A percentile compares a stretch with the other conserved stretches of the same genome.
These are phyloP conservation scores for Microsporum canis DNA, from an alignment of 2,329 filamentous ascomycete species.

Conservation along the genomic window DNA sequence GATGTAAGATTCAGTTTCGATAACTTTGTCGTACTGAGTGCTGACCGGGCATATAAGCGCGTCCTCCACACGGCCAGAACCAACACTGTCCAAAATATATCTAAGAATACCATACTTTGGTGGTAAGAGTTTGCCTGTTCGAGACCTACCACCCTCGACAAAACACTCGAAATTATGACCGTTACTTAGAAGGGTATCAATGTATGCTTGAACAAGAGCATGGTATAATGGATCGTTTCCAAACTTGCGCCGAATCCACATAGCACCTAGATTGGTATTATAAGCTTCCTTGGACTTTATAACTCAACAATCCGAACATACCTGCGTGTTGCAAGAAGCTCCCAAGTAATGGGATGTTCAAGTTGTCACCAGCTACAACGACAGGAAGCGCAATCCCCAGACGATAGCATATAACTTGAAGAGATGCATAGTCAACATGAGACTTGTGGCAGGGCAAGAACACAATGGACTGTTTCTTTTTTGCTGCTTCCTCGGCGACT, in stretches of 20 bases:
- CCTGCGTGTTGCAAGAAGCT: slow-evolving; percentile 87
- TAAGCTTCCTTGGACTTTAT: not conserved
- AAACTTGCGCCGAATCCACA: slow-evolving; percentile 91
- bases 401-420: slow-evolving; percentile 92
- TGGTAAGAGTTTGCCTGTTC: slow-evolving; percentile 84
- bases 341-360: slow-evolving; percentile 87
- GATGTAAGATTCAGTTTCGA: slow-evolving; percentile 94
- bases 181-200: slow-evolving; percentile 79
- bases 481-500: slow-evolving; percentile 70
- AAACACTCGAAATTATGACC: slow-evolving; percentile 97
- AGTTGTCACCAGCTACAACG: slow-evolving; percentile 88
- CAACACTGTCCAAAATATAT: slow-evolving; percentile 80
- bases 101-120: slow-evolving; percentile 93
- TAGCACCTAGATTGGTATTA: slow-evolving; percentile 48
- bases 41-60: slow-evolving; percentile 90
- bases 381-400: slow-evolving; percentile 79
- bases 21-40: slow-evolving; percentile 97
- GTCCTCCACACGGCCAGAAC: slow-evolving; percentile 80
- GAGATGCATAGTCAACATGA: slow-evolving; percentile 89
- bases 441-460: slow-evolving; percentile 91
- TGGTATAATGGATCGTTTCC: slow-evolving; percentile 83
- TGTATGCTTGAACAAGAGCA: slow-evolving; percentile 89
- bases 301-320: slow-evolving; percentile 18
- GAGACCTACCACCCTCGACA: slow-evolving; percentile 84
- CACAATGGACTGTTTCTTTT: slow-evolving; percentile 87